These are phyloP conservation scores for Ceratocystis ficicola DNA, from an alignment of 2,329 filamentous ascomycete genomes.

Conservation along the genomic window DNA sequence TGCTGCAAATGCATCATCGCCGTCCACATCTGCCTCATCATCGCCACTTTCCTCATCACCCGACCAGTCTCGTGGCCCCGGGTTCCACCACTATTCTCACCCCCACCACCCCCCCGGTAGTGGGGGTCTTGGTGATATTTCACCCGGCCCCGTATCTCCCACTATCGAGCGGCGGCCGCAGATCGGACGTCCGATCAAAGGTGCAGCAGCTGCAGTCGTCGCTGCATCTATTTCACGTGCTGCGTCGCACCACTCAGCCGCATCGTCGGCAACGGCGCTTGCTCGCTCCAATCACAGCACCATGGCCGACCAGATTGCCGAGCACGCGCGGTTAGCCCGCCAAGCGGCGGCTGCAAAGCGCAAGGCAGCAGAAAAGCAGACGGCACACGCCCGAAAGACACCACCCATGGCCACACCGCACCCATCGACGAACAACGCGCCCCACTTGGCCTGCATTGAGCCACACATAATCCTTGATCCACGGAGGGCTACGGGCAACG, in stretches of 20 bases:
- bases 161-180: constrained; percentile 16
- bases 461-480: constrained; percentile 66
- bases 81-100: not conserved
- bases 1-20: constrained; percentile 24
- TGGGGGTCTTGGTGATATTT: constrained; percentile 3
- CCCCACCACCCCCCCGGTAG: constrained; percentile 18
- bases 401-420: constrained; percentile 40
- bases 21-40: constrained; percentile 10
- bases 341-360: constrained; percentile 44
- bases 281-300: constrained; percentile 28
- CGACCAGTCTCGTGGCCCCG: not conserved
- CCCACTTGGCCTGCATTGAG: constrained; percentile 44
- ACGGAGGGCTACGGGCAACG: constrained; percentile 62
- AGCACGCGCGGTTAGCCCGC: constrained; percentile 48
- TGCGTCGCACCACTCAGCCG: constrained; percentile 9
- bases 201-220: constrained; percentile 23
- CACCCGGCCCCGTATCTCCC: constrained; percentile 13
- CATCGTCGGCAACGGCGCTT: constrained; percentile 20
- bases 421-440: constrained; percentile 44
- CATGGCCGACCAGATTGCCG: constrained; percentile 45
- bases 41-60: constrained; percentile 3
- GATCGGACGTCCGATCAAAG: constrained; percentile 23
- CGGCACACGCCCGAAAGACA: constrained; percentile 42
- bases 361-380: constrained; percentile 44
- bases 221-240: constrained; percentile 19